These are phyloP conservation scores for Diaporthe nobilis DNA, from an alignment of 2,329 filamentous ascomycete genomes.

Conservation along the genomic window DNA sequence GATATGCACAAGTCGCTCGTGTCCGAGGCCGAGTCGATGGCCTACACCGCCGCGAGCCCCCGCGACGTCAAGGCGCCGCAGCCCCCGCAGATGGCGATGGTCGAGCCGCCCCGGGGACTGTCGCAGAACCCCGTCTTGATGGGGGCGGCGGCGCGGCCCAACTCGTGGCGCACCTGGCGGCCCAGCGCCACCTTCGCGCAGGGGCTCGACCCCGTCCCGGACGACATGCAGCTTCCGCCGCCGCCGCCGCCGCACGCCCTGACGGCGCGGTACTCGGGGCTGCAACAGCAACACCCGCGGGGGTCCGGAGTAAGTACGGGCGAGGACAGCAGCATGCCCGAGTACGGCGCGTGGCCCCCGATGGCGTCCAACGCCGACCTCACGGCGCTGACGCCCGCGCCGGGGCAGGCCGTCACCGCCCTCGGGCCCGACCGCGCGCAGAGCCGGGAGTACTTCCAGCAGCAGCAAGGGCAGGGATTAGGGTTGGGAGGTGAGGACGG, in stretches of 20 bases:
- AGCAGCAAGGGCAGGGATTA: neutral
- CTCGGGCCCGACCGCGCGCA: neutral
- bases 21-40: neutral
- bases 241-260: constrained; percentile 1
- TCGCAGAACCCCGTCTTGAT: constrained; percentile 20
- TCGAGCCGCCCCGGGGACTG: neutral
- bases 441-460: neutral
- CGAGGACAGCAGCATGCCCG: constrained; percentile 12
- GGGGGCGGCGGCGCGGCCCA: neutral
- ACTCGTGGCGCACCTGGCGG: constrained; percentile 5
- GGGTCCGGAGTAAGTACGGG: constrained; percentile 8
- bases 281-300: neutral
- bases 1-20: constrained; percentile 22
- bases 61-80: neutral
- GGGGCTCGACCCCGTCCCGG: constrained; percentile 2
- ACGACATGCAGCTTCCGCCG: constrained; percentile 15
- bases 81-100: constrained; percentile 7
- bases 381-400: neutral
- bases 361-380: neutral
- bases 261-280: neutral
- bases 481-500: neutral
- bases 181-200: constrained; percentile 15
- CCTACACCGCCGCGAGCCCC: neutral
- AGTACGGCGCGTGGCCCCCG: neutral
- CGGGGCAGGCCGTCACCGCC: neutral